Conservation (phyloP, 1,139 yeast genomes). For the Yamadazyma epiphylla region DNA sequence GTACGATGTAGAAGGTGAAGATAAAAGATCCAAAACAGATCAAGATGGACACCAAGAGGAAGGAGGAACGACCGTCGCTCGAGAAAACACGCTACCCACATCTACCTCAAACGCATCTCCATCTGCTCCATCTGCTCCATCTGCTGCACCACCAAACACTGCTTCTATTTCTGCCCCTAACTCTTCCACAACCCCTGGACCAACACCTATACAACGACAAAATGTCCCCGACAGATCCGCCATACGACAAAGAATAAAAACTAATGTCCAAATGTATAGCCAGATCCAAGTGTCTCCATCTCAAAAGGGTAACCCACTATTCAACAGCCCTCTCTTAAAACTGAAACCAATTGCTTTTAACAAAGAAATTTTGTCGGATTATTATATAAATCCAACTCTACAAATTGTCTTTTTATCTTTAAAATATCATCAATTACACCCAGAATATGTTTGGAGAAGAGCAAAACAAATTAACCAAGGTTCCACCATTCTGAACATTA, state of each 20-base stretch:
- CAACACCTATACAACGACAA: background rate
- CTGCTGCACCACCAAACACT: background rate
- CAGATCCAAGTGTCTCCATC: constrained; percentile 25
- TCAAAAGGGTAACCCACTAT: constrained; percentile 43
- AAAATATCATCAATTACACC: constrained; percentile 81
- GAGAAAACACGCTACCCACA: background rate
- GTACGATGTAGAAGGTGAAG: constrained; percentile 13
- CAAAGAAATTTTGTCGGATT: constrained; percentile 47
- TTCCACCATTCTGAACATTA: constrained; percentile 12
- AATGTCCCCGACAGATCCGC: constrained; percentile 1
- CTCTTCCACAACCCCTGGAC: background rate
- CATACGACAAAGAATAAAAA: constrained; percentile 4
- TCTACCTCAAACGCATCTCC: background rate
- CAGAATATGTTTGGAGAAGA: constrained; percentile 78
- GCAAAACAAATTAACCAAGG: constrained; percentile 49
- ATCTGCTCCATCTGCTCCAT: background rate
- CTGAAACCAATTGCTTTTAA: constrained; percentile 35
- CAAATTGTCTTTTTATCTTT: constrained; percentile 72
- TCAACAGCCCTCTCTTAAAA: constrained; percentile 37
- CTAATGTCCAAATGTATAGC: constrained; percentile 17
- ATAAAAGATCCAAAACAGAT: constrained; percentile 1
- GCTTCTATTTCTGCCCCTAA: background rate
- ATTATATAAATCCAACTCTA: constrained; percentile 61
- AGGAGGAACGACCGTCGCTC: background rate
- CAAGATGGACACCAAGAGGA: background rate